Evolutionary conservation across 192 early-diverging fungal species (phyloP), one percentile per base, ranked within the genome.

Genomic region (Podila epicladia): DNA sequence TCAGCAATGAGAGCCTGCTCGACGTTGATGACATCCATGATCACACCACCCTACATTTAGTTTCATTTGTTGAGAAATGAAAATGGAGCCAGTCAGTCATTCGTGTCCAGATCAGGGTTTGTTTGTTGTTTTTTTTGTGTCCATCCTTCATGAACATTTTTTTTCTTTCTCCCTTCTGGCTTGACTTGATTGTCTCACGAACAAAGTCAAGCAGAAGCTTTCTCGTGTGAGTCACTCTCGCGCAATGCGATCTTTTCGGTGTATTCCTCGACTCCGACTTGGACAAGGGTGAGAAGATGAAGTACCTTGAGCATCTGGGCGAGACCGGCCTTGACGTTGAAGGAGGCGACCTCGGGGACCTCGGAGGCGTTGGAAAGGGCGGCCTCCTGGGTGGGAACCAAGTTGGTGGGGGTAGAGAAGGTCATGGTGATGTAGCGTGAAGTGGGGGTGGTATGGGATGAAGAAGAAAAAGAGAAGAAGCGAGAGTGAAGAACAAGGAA

Each of bases 1-100:
- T 98, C 96, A 62, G 98, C 98, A 79, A 99, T 98, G 55, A 95
- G 87, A 17, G 98, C 98, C 86, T 99, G 97, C 83, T 99, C 96
- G 62, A 92, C 95, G 79, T 98, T 95, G 74, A 97, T 91, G n/a
- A 98, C 98, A 85, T 98, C 98, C 97, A 99, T 98, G 84, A 99
- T 98, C 20, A 99, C 98, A 67, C 98, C 98, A 67, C 96, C 97
- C 94, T 96, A 68, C 20, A 55, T 55, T 55, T 6, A 11, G 9
- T 55, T 55, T 7, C 53, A 55, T 24, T 55, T 55, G 53, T 63
- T n/a, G 62, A 77, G 64, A 48, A 38, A 29, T 4, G 48, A 61
- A 49, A 63, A 60, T n/a, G 19, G 9, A 62, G 62, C 13, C 32
- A 38, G 13, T 62, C 49, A 65, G 29, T 24, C 57, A 41, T 19